Base-by-base conservation (phyloP, 805 yeast species). In the Scheffersomyces lignosus region DNA sequence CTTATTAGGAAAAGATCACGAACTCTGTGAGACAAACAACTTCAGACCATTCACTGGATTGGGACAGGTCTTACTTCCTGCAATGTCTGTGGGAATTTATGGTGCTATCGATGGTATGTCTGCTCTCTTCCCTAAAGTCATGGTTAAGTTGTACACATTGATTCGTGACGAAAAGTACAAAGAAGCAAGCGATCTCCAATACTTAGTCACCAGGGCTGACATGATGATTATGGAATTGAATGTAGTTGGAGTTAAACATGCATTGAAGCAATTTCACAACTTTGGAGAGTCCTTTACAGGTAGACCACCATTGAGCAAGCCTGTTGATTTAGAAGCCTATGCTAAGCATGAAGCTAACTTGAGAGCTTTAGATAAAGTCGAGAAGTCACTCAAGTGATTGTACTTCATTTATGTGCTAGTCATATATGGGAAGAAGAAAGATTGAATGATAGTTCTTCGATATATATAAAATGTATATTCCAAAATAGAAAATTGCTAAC, bases 201-300 rank as follows among this genome's bases (percentile, higher is more conserved):
- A 30, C 27, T 28, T 40, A 29, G 54, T 51, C n/a, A 45, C 55
- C 8, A 45, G 32, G 18, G 58, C 51, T 18, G 56, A 62, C 28
- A 46, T 41, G 43, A 47, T 61, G 55, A 48, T 58, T 13, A 45
- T 45, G 17, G 64, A 58, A 18, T 51, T 55, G 30, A 61, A 60
- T 35, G 43, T 60, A 18, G 56, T 54, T n/a, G 67, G 64, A 29
- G 52, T 61, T 9, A 62, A 62, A 29, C 31, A 37, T 29, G 58
- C 54, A 16, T 31, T 52, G 27, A 43, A 49, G 15, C 31, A 40
- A n/a, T 32, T 44, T 25, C 47, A 44, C 39, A 62, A 53, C 9
- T 47, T 41, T 37, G 66, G 66, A 17, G 54, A 52, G 12, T 13
- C 16, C 13, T 36, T 47, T 13, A 43, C 45, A 22, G 65, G 65